Percentiles rank a stretch among this genome's conserved stretches.
Evolutionary conservation across 2,329 filamentous ascomycete species (phyloP).

Genomic region (Colletotrichum cuscutae): DNA sequence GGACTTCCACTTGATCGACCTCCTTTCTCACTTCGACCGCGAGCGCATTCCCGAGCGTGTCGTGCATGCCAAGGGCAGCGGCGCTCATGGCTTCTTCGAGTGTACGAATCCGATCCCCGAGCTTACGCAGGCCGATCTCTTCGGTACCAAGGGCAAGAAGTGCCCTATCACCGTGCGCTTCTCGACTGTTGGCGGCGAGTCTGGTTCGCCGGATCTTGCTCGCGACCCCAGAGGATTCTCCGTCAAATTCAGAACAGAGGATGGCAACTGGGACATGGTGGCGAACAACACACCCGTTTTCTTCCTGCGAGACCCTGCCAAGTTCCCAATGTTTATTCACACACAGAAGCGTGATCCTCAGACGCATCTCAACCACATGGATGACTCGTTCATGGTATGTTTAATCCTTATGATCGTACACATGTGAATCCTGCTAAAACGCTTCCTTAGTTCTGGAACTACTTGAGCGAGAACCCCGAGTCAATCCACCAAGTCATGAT

Average conservation of each 20-base stretch:
- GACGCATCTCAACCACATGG: constrained; percentile 48
- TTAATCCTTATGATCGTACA: not conserved
- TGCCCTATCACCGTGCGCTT: constrained; percentile 61
- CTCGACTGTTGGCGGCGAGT: constrained; percentile 73
- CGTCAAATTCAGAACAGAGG: constrained; percentile 42
- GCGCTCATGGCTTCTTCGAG: constrained; percentile 69
- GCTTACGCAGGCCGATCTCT: not conserved
- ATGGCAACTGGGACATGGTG: constrained; percentile 43
- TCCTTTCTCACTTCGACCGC: constrained; percentile 63
- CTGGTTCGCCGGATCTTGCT: constrained; percentile 72
- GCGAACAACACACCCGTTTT: constrained; percentile 60
- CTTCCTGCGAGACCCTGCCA: constrained; percentile 58
- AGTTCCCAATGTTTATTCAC: constrained; percentile 58
- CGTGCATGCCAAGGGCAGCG: constrained; percentile 47
- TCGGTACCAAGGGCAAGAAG: constrained; percentile 53
- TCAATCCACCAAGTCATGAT: constrained; percentile 62
- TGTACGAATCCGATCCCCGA: constrained; percentile 49
- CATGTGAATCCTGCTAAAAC: constrained; percentile 32
- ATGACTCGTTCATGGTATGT: constrained; percentile 35
- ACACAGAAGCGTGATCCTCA: constrained; percentile 55
- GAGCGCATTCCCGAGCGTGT: constrained; percentile 66
- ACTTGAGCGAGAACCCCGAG: constrained; percentile 53
- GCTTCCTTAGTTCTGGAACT: constrained; percentile 48
- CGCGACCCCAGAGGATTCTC: constrained; percentile 75
- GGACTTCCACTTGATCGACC: constrained; percentile 65